These are phyloP conservation scores for Oryza longistaminata DNA, from an alignment of 176 grass and related monocot genomes.

Conservation along the genomic window DNA sequence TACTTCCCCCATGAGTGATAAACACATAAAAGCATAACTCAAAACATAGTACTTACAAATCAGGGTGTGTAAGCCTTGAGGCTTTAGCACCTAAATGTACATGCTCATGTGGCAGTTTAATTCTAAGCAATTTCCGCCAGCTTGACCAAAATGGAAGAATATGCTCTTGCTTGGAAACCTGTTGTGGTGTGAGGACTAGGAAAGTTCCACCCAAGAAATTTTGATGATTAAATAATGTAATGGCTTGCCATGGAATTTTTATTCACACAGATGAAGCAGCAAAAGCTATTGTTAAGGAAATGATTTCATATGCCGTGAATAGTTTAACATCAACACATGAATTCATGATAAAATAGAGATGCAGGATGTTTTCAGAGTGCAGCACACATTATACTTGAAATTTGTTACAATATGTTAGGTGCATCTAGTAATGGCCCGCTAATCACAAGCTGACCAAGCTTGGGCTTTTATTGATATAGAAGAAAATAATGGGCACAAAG, in stretches of 20 bases:
- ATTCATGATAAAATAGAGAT: constrained; percentile 2
- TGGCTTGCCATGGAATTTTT: background rate
- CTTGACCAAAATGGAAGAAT: constrained; percentile 80
- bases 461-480: background rate
- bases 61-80: constrained; percentile 63
- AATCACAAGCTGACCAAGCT: background rate
- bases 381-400: background rate
- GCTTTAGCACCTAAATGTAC: constrained; percentile 77
- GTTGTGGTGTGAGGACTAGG: constrained; percentile 62
- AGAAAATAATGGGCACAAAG: background rate
- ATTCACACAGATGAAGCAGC: background rate
- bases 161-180: constrained; percentile 77
- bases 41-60: constrained; percentile 60
- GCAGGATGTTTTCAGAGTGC: background rate
- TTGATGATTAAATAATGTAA: background rate
- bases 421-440: background rate
- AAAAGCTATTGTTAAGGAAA: constrained; percentile 9
- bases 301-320: background rate
- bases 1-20: background rate
- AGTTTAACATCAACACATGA: background rate
- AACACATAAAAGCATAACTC: background rate
- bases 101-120: constrained; percentile 63
- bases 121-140: constrained; percentile 52
- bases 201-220: constrained; percentile 37
- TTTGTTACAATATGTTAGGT: background rate